Percentiles rank a stretch among this genome's conserved stretches.
phyloP scores from a whole-genome alignment of 2,329 filamentous ascomycete species.

The Tolypocladium sp. region DNA sequence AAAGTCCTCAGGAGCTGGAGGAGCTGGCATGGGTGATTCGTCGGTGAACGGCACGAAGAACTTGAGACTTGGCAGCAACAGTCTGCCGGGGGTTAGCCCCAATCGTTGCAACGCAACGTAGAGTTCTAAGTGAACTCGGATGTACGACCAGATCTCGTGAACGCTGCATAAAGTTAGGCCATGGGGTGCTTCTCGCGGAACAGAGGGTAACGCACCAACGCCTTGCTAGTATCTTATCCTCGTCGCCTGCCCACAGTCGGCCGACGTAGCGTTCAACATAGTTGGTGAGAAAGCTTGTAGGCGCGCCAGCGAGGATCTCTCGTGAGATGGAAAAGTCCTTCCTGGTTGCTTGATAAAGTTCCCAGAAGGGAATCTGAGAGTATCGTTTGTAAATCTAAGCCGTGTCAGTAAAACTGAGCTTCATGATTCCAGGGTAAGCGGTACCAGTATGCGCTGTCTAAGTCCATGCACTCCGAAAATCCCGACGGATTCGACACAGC shows the following conservation, averaged over 20 bases:
- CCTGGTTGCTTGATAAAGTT: slow-evolving; percentile 23
- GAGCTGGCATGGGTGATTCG: slow-evolving; percentile 39
- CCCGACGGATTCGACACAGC: slow-evolving; percentile 29
- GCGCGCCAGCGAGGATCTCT: slow-evolving; percentile 23
- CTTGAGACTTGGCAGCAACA: slow-evolving; percentile 31
- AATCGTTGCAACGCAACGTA: slow-evolving; percentile 44
- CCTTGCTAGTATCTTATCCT: slow-evolving; percentile 11
- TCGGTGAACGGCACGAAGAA: slow-evolving; percentile 48
- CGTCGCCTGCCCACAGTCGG: slow-evolving; percentile 13
- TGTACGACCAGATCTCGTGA: slow-evolving; percentile 27
- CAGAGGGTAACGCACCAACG: slow-evolving; percentile 16
- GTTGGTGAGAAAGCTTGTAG: slow-evolving; percentile 16
- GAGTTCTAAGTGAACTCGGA: slow-evolving; percentile 41
- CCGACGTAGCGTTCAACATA: slow-evolving; percentile 18
- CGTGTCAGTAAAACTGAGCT: slow-evolving; percentile 5
- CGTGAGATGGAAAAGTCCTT: slow-evolving; percentile 18
- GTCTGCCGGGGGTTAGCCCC: slow-evolving; percentile 32
- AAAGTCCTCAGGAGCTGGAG: slow-evolving; percentile 30
- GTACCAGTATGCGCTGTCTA: slow-evolving; percentile 44
- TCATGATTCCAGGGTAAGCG: slow-evolving; percentile 2
- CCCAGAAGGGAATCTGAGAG: slow-evolving; percentile 37
- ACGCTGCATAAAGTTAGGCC: slow-evolving; percentile 14
- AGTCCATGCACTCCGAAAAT: slow-evolving; percentile 45
- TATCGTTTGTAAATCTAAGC: slow-evolving; percentile 42
- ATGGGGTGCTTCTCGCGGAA: not conserved